phyloP scores from a whole-genome alignment of 2,329 filamentous ascomycete genomes.

The Bimuria novae-zelandiae region DNA sequence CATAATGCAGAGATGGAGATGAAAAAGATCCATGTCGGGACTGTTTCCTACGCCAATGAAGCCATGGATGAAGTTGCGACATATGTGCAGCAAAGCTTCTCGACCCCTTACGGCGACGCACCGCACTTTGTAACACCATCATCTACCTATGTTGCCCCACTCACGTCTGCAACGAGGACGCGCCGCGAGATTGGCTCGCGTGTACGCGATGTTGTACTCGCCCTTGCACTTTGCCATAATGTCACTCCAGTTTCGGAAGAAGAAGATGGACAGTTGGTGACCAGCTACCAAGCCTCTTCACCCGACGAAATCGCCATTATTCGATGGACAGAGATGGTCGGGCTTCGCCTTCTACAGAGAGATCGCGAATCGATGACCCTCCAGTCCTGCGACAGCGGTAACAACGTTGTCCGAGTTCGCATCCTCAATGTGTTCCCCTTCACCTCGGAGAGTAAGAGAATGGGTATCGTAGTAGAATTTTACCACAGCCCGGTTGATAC shows the following conservation, averaged over 20 bases:
- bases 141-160: slow-evolving; percentile 66
- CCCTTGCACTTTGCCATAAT: slow-evolving; percentile 93
- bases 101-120: slow-evolving; percentile 44
- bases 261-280: slow-evolving; percentile 74
- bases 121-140: slow-evolving; percentile 72
- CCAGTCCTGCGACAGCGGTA: slow-evolving; percentile 74
- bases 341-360: slow-evolving; percentile 79
- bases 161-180: slow-evolving; percentile 73
- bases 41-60: slow-evolving; percentile 96
- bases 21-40: slow-evolving; percentile 98
- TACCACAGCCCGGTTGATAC: slow-evolving; percentile 50
- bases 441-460: slow-evolving; percentile 95
- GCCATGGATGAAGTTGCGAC: slow-evolving; percentile 96
- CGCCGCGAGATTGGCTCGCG: slow-evolving; percentile 91
- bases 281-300: slow-evolving; percentile 93
- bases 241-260: slow-evolving; percentile 91
- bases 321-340: slow-evolving; percentile 90
- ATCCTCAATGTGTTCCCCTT: slow-evolving; percentile 97
- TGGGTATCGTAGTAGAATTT: slow-evolving; percentile 96
- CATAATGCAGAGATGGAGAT: slow-evolving; percentile 79
- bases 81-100: slow-evolving; percentile 85
- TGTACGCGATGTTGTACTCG: slow-evolving; percentile 89
- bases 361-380: slow-evolving; percentile 86
- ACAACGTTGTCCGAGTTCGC: slow-evolving; percentile 78
- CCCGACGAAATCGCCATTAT: slow-evolving; percentile 99